These are phyloP conservation scores for Cladosporium halotolerans DNA, from an alignment of 2,329 filamentous ascomycete genomes.

Conservation along the genomic window DNA sequence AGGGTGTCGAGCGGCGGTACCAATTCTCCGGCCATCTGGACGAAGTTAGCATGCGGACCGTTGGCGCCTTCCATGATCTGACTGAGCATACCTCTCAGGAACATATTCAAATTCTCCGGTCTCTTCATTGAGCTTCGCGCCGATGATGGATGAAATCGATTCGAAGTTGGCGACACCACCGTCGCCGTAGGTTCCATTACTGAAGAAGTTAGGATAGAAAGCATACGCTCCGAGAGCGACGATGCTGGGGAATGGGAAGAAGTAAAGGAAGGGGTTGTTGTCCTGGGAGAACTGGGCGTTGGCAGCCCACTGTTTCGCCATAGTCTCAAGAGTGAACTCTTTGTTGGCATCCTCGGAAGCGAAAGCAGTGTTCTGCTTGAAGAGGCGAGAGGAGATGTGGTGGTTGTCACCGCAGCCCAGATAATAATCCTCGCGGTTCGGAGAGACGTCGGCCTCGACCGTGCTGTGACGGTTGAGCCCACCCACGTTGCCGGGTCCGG, in stretches of 20 bases:
- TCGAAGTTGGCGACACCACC: too few relatives aligned
- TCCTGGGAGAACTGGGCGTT: constrained; percentile 14
- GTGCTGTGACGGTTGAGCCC: constrained; percentile 28
- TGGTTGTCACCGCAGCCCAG: constrained; percentile 29
- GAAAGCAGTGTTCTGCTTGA: constrained; percentile 27
- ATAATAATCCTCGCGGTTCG: constrained; percentile 32
- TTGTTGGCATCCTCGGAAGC: constrained; percentile 17
- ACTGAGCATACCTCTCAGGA: too few relatives aligned
- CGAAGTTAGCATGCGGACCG: too few relatives aligned
- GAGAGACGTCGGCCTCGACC: constrained; percentile 26
- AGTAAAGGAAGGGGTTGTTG: constrained; percentile 22
- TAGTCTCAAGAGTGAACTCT: constrained; percentile 20
- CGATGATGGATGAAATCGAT: too few relatives aligned
- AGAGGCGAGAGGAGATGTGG: constrained; percentile 26
- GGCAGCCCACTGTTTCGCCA: constrained; percentile 22
- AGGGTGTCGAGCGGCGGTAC: too few relatives aligned
- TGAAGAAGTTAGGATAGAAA: constrained; percentile 30
- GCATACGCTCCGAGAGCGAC: constrained; percentile 25
- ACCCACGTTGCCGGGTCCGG: constrained; percentile 19
- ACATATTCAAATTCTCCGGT: too few relatives aligned
- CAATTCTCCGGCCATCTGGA: too few relatives aligned
- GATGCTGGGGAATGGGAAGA: constrained; percentile 30
- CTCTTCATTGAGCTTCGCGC: too few relatives aligned
- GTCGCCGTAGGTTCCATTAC: constrained; percentile 28
- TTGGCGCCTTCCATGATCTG: too few relatives aligned